Evolutionary conservation across 768 basidiomycete genomes (phyloP).

Genomic region (Boletus speciosus): DNA sequence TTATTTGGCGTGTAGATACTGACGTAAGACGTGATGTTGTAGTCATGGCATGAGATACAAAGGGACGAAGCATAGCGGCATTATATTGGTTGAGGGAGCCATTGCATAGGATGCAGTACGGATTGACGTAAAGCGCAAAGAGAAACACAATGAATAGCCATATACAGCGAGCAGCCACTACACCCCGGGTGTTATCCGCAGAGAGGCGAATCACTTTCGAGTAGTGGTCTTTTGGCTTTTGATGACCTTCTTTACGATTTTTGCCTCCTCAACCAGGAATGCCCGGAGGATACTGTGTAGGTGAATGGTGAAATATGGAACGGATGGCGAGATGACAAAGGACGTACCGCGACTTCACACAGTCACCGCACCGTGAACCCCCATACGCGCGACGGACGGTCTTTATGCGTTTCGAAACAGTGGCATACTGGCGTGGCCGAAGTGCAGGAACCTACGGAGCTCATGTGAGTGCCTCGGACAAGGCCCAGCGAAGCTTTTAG

Average conservation of each 20-base stretch:
- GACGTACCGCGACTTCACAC: constrained; percentile 89
- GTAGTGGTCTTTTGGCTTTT: constrained; percentile 60
- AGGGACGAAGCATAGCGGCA: constrained; percentile 1
- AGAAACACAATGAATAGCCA: constrained; percentile 10
- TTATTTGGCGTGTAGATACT: not conserved
- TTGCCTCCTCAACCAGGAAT: constrained; percentile 99
- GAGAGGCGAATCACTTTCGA: constrained; percentile 22
- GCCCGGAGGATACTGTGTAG: constrained; percentile 84
- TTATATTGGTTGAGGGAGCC: constrained; percentile 8
- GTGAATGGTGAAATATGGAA: not conserved
- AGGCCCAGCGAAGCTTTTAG: constrained; percentile 7
- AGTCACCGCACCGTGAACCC: constrained; percentile 94
- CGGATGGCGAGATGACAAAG: not conserved
- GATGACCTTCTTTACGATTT: constrained; percentile 99
- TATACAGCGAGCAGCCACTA: constrained; percentile 6
- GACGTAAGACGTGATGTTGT: too few relatives aligned
- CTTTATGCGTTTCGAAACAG: constrained; percentile 96
- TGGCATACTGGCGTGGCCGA: constrained; percentile 93
- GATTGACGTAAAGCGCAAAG: constrained; percentile 8
- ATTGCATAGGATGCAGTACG: constrained; percentile 23
- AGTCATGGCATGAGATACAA: not conserved
- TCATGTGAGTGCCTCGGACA: not conserved
- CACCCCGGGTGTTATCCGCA: not conserved
- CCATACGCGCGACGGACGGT: constrained; percentile 95
- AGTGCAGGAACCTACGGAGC: constrained; percentile 79